These are phyloP conservation scores for Turritis glabra DNA, from an alignment of 345 rosid species.

Conservation along the genomic window DNA sequence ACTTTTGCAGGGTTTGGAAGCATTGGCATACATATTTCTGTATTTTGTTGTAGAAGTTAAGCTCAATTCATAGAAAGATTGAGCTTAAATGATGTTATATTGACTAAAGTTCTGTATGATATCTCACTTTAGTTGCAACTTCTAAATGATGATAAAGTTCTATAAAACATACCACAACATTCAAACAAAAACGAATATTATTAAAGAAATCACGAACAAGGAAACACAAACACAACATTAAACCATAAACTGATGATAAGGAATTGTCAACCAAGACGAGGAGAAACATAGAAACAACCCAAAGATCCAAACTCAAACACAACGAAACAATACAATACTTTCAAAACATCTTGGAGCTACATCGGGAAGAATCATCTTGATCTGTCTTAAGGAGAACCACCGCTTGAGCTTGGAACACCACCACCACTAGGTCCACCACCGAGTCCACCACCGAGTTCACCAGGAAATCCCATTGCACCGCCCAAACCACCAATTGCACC, in stretches of 20 bases:
- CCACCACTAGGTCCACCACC: constrained; percentile 28
- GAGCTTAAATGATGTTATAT: too few relatives aligned
- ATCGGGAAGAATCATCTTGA: background rate
- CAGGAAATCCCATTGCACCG: constrained; percentile 33
- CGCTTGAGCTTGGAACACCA: constrained; percentile 24
- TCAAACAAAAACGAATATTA: background rate
- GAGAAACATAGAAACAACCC: background rate
- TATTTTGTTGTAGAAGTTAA: too few relatives aligned
- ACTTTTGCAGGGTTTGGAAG: too few relatives aligned
- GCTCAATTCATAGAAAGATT: too few relatives aligned
- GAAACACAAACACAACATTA: constrained; percentile 4
- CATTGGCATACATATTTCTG: too few relatives aligned
- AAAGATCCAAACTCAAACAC: constrained; percentile 6
- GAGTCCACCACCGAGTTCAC: background rate
- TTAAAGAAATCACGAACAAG: background rate
- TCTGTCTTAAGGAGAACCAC: constrained; percentile 31
- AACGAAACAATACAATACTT: background rate
- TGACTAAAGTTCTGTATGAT: too few relatives aligned
- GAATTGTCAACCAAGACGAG: background rate
- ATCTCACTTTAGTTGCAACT: background rate
- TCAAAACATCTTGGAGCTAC: background rate
- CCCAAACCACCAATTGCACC: constrained; percentile 39
- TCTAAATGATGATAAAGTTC: background rate
- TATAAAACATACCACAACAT: background rate
- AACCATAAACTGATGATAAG: background rate